phyloP scores from a whole-genome alignment of 208 protist genomes.

The Trypanosoma cruzi region DNA sequence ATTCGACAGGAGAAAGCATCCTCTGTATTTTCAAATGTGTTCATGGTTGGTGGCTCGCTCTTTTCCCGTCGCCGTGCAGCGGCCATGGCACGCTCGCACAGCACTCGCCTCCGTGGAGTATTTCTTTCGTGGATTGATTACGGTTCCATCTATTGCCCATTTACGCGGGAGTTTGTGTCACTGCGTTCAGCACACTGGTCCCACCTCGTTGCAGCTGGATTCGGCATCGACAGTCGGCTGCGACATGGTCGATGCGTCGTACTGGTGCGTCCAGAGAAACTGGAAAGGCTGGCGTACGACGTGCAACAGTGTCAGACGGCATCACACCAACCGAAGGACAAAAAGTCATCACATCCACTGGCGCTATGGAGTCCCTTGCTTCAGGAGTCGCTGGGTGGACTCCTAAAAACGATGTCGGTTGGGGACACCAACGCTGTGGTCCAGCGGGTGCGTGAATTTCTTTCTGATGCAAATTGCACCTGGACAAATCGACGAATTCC shows the following conservation, averaged over 20 bases:
- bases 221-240: constrained; percentile 34
- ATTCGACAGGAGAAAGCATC: background rate
- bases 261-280: constrained; percentile 24
- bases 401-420: constrained; percentile 36
- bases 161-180: constrained; percentile 57
- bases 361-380: constrained; percentile 40
- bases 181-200: constrained; percentile 53
- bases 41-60: constrained; percentile 54
- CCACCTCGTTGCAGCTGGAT: constrained; percentile 42
- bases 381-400: constrained; percentile 34
- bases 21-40: constrained; percentile 7
- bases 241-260: constrained; percentile 30
- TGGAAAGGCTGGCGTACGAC: constrained; percentile 28
- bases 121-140: constrained; percentile 15
- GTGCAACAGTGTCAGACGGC: constrained; percentile 24
- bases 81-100: background rate
- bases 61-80: constrained; percentile 28
- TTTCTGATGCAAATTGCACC: constrained; percentile 7
- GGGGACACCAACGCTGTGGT: constrained; percentile 1
- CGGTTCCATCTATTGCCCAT: constrained; percentile 55
- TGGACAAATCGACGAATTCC: constrained; percentile 17
- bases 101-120: background rate
- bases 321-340: background rate
- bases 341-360: constrained; percentile 1
- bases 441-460: constrained; percentile 17